These are phyloP conservation scores for Extremus antarcticus DNA, from an alignment of 495 filamentous ascomycete genomes.

Conservation along the genomic window DNA sequence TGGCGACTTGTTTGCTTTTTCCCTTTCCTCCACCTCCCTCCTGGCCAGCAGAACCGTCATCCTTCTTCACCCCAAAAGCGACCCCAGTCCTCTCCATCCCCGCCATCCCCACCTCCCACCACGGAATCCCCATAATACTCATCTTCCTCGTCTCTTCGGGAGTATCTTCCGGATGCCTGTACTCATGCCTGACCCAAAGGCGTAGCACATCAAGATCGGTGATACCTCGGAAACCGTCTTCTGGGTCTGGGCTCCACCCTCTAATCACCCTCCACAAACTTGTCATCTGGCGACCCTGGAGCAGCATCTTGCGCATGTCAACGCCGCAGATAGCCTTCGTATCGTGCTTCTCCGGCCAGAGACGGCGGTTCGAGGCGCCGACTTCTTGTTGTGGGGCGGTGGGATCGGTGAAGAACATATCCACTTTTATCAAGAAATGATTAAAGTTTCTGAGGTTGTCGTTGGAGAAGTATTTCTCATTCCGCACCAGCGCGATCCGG, in stretches of 20 bases:
- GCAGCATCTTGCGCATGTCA: slow-evolving; percentile 41
- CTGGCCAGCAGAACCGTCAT: neutral
- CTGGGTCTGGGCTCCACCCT: slow-evolving; percentile 10
- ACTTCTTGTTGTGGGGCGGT: slow-evolving; percentile 35
- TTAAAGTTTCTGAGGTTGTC: slow-evolving; percentile 43
- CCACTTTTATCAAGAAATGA: slow-evolving; percentile 51
- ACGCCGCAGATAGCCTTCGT: slow-evolving; percentile 26
- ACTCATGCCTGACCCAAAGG: slow-evolving; percentile 35
- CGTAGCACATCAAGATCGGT: slow-evolving; percentile 33
- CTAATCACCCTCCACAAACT: slow-evolving; percentile 41
- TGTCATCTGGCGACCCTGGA: slow-evolving; percentile 46
- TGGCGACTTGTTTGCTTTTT: neutral
- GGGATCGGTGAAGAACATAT: slow-evolving; percentile 47
- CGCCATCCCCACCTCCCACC: slow-evolving; percentile 36
- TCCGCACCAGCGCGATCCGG: slow-evolving; percentile 41
- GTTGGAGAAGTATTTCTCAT: slow-evolving; percentile 38
- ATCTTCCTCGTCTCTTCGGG: slow-evolving; percentile 10
- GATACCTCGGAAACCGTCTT: slow-evolving; percentile 27
- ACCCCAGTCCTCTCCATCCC: slow-evolving; percentile 12
- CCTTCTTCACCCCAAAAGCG: neutral
- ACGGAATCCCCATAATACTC: slow-evolving; percentile 38
- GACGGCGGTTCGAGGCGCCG: slow-evolving; percentile 49
- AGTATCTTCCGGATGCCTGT: slow-evolving; percentile 1
- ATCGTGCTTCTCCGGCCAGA: slow-evolving; percentile 32
- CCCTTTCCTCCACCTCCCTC: neutral